These are phyloP conservation scores for Zygosaccharomyces sapae DNA, from an alignment of 1,139 yeast genomes.

Conservation along the genomic window DNA sequence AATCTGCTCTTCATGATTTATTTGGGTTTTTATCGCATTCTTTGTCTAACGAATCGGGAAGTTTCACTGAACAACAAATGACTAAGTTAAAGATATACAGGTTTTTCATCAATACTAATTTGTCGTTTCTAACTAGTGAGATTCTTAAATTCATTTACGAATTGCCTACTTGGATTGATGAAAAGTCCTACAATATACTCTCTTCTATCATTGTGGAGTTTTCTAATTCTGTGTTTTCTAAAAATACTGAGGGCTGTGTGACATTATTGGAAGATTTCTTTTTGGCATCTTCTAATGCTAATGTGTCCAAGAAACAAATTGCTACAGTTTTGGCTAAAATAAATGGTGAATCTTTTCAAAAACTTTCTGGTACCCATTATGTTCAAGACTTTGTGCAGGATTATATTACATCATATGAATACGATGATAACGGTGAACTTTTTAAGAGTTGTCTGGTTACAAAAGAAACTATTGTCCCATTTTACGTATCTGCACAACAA, in stretches of 20 bases:
- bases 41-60: constrained; percentile 28
- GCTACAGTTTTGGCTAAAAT: constrained; percentile 25
- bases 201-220: constrained; percentile 31
- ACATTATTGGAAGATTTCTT: constrained; percentile 34
- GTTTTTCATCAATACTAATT: constrained; percentile 28
- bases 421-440: constrained; percentile 25
- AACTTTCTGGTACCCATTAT: constrained; percentile 28
- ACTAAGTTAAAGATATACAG: constrained; percentile 32
- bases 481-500: constrained; percentile 32
- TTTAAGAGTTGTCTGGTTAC: constrained; percentile 35
- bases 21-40: constrained; percentile 7
- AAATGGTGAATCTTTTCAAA: constrained; percentile 15
- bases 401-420: constrained; percentile 32
- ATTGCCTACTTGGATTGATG: constrained; percentile 35
- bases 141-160: constrained; percentile 34
- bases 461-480: constrained; percentile 32
- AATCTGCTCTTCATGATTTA: constrained; percentile 10
- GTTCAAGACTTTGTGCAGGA: constrained; percentile 33
- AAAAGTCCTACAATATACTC: constrained; percentile 29
- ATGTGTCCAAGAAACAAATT: constrained; percentile 20
- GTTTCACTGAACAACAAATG: constrained; percentile 20
- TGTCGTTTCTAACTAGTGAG: constrained; percentile 18
- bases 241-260: constrained; percentile 23
- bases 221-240: constrained; percentile 29
- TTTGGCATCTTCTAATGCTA: constrained; percentile 22